Evolutionary conservation across 139 green algal genomes (phyloP), one percentile per base, ranked within the genome.

Genomic region (Coelastrella sp.): DNA sequence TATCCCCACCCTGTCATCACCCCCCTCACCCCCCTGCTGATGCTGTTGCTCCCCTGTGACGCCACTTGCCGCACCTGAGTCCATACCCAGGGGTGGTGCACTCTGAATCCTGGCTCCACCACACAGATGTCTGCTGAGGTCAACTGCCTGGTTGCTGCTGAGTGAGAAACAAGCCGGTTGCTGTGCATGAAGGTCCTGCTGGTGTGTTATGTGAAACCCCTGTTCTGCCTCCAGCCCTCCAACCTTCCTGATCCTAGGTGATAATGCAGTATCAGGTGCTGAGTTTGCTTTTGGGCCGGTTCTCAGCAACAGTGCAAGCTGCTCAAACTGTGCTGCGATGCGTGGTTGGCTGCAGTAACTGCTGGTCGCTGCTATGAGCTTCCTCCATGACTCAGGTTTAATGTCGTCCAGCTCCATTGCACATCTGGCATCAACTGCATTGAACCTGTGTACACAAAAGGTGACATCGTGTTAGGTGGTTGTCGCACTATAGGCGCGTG

Each of bases 351-450:
- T 85, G 56, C 97, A 96, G 94, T 96, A 98, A 70, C 97, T 95
- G 27, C 95, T 92, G 35, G 96, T 95, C 0, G 96, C 97, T 6
- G 91, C 91, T 91, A 96, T 93, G 24, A 97, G 91, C 59, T 60
- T 84, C 17, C 5, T 14, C 95, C 95, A 97, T 82, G 92, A 81
- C n/a, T 88, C 91, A 7, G 96, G 95, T 79, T 96, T 91, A 4
- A 97, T 94, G 80, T 96, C 93, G 84, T 99, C 97, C 78, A 99
- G 94, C 80, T 96, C 94, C 91, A 99, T 98, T 24, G 78, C 85
- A 90, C 95, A 98, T 20, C 96, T 92, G 35, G 91, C 80, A 74
- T 98, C 96, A 35, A 92, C 63, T 6, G 96, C 93, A 88, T 94
- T 94, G 92, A 98, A 97, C 57, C 96, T 95, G 91, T 24, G 19